A percentile compares a stretch with the other conserved stretches of the same genome.
These are phyloP conservation scores for Ustanciosporium gigantosporum DNA, from an alignment of 1,284 basidiomycete species.

Conservation along the genomic window DNA sequence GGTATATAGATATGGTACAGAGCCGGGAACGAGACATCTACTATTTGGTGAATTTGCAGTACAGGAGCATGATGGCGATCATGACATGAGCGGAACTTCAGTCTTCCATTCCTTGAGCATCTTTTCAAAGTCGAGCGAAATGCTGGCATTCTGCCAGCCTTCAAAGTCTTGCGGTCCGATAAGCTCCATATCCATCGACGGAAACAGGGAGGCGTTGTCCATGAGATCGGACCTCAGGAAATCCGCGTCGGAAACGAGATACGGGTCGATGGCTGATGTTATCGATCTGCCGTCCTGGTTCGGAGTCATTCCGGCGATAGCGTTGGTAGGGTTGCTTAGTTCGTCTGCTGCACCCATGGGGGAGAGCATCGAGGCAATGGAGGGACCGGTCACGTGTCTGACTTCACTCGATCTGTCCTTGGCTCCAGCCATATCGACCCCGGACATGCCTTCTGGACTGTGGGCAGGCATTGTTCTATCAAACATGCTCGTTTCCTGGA, in stretches of 20 bases:
- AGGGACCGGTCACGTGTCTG: not conserved
- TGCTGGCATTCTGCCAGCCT: slow-evolving; percentile 20
- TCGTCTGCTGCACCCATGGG: not conserved
- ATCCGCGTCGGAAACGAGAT: not conserved
- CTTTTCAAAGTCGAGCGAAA: slow-evolving; percentile 33
- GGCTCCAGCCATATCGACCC: not conserved
- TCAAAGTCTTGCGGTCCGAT: slow-evolving; percentile 30
- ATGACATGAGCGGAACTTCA: slow-evolving; percentile 11
- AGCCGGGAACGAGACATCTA: too few relatives aligned
- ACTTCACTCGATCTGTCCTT: not conserved
- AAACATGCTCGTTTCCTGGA: slow-evolving; percentile 2
- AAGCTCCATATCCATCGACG: slow-evolving; percentile 28
- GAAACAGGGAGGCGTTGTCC: slow-evolving; percentile 5
- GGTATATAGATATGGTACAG: too few relatives aligned
- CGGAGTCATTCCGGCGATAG: too few relatives aligned
- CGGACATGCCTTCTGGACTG: not conserved
- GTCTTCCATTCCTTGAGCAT: slow-evolving; percentile 35
- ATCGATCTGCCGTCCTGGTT: too few relatives aligned
- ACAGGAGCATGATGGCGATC: too few relatives aligned
- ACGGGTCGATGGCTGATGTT: not conserved
- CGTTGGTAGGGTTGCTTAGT: not conserved
- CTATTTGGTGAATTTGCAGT: too few relatives aligned
- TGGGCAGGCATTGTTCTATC: not conserved
- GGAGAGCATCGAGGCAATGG: not conserved
- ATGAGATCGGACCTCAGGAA: not conserved